Percentiles rank a stretch among this genome's conserved stretches.
phyloP scores from a whole-genome alignment of 2,329 filamentous ascomycete species.

The Aureobasidium melanogenum region DNA sequence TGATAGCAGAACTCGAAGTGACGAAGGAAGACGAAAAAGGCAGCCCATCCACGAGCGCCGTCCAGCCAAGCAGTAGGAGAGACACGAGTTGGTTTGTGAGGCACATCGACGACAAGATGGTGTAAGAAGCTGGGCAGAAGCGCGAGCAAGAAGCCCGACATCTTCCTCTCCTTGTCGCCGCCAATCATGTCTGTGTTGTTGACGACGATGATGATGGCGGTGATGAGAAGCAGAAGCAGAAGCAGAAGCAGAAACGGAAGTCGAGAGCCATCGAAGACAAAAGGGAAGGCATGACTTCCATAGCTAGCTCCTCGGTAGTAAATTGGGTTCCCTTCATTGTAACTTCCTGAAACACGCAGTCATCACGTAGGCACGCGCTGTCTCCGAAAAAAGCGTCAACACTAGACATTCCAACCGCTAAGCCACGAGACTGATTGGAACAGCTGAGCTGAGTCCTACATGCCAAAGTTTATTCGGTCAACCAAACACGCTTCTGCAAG shows the following conservation, averaged over 20 bases:
- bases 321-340: background rate
- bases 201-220: background rate
- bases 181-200: background rate
- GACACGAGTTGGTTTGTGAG: background rate
- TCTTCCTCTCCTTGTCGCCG: constrained; percentile 1
- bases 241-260: background rate
- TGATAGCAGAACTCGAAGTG: constrained; percentile 39
- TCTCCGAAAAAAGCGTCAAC: background rate
- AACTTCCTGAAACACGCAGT: background rate
- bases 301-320: background rate
- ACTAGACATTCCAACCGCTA: background rate
- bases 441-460: background rate
- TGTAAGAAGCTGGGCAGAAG: constrained; percentile 11
- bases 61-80: constrained; percentile 51
- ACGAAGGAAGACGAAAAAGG: constrained; percentile 56
- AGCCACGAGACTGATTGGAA: background rate
- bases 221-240: background rate
- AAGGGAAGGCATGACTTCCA: constrained; percentile 1
- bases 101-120: background rate
- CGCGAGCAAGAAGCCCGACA: constrained; percentile 3
- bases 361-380: background rate
- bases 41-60: constrained; percentile 58
- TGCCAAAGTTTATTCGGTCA: background rate
- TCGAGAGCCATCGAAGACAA: background rate
- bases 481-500: background rate